Conservation (phyloP, 2,329 filamentous ascomycete species). For the Cercospora sojina region DNA sequence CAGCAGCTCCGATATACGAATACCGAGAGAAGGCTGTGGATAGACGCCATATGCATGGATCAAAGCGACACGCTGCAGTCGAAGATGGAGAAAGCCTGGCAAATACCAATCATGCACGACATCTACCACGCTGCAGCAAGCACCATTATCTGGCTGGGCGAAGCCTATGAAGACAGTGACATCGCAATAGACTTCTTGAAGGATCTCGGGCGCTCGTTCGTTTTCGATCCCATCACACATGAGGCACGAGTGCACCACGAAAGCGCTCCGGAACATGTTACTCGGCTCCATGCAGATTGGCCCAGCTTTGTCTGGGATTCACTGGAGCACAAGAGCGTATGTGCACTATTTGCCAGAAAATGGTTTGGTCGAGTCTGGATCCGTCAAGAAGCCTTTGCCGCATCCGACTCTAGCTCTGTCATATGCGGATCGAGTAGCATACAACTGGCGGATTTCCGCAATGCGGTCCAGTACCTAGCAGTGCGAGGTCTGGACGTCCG, state of each 20-base stretch:
- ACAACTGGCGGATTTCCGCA: constrained; percentile 3
- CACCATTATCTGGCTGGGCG: constrained; percentile 4
- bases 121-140: constrained; percentile 5
- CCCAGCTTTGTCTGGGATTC: neutral
- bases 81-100: neutral
- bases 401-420: neutral
- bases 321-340: neutral
- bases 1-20: neutral
- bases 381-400: neutral
- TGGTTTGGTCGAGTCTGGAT: neutral
- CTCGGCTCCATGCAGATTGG: neutral
- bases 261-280: neutral
- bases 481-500: constrained; percentile 10
- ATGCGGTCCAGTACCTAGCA: constrained; percentile 8
- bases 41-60: constrained; percentile 11
- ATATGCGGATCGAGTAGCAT: neutral
- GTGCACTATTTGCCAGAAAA: neutral
- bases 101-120: constrained; percentile 8
- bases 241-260: neutral
- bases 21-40: constrained; percentile 5
- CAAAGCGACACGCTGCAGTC: constrained; percentile 2
- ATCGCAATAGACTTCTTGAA: neutral
- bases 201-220: neutral
- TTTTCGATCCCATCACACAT: neutral
- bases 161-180: neutral